Base-by-base conservation (phyloP, 2,329 filamentous ascomycete species). In the Aspergillus hiratsukae region DNA sequence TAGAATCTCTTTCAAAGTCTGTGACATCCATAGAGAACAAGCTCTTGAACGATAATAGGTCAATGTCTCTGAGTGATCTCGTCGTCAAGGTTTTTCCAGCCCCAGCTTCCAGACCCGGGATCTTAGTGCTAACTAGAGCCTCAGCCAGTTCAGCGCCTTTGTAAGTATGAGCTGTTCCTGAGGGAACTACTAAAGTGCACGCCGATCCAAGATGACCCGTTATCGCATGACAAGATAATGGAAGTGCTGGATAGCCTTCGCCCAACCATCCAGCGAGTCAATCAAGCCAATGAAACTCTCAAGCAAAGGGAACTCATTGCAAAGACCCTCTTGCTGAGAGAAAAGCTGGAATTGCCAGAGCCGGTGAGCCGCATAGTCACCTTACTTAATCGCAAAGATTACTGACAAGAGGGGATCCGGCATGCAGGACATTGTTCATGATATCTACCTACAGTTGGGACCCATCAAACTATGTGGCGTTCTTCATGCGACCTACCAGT, bases 121-220 rank as follows among this genome's bases (percentile, higher is more conserved):
- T 21, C 21, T 21, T 21, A 23, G 27, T 40, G 27, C 56, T 71
- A 35, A 70, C 48, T 29, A 17, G 35, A 11, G n/a, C 0, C 9
- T 50, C 31, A 96, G 90, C 94, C 93, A 0, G 92, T 97, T 21
- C 93, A 99, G 74, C 84, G 93, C 54, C 83, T 97, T 23, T 96
- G 91, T 77, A 91, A 89, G 75, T 97, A 97, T 68, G 91, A 91
- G 10, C 78, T 99, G 3, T 78, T 97, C 2, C 92, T 97, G 66
- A 82, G 86, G 4, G 91, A 97, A 66, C 80, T 99, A 8, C 80
- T 92, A 58, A 92, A 88, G 66, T 83, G 87, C 62, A 97, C 92
- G 0, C 90, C 91, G 1, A 89, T 90, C 1, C 86, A 83, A 54
- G 93, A 97, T 68, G 95, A 91, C 66, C 91, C 91, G 0, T 85